phyloP scores from a whole-genome alignment of 2,329 filamentous ascomycete genomes.

The Cephalotrichum gorgonifer region DNA sequence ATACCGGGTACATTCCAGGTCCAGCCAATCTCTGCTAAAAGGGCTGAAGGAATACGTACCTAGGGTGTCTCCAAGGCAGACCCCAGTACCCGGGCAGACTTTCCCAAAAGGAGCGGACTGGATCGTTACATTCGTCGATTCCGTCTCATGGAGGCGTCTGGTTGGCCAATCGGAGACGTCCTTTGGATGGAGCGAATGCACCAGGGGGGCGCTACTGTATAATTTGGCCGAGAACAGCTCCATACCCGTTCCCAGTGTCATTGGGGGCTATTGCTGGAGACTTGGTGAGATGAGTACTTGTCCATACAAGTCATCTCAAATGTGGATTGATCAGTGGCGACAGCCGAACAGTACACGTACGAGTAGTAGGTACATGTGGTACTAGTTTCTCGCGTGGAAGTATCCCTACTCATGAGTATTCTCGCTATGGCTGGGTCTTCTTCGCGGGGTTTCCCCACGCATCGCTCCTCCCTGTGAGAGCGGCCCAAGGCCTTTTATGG shows the following conservation, averaged over 20 bases:
- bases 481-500: too few relatives aligned
- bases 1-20: neutral
- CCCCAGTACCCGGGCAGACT: too few relatives aligned
- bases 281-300: neutral
- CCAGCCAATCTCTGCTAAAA: too few relatives aligned
- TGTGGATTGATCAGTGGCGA: neutral
- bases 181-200: neutral
- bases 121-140: slow-evolving; percentile 4
- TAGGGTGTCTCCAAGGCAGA: too few relatives aligned
- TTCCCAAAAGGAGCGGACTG: neutral
- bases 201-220: slow-evolving; percentile 1
- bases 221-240: slow-evolving; percentile 4
- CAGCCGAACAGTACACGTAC: too few relatives aligned
- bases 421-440: too few relatives aligned
- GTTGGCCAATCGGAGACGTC: slow-evolving; percentile 3
- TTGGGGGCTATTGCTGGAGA: neutral
- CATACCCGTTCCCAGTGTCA: neutral
- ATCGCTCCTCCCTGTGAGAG: too few relatives aligned
- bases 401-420: neutral
- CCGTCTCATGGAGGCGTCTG: neutral
- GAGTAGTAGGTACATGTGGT: neutral
- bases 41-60: too few relatives aligned
- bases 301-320: too few relatives aligned
- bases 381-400: neutral
- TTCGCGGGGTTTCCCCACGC: too few relatives aligned